Evolutionary conservation across 805 yeast species (phyloP), one percentile per base, ranked within the genome.

Genomic region (Kodamaea restingae): DNA sequence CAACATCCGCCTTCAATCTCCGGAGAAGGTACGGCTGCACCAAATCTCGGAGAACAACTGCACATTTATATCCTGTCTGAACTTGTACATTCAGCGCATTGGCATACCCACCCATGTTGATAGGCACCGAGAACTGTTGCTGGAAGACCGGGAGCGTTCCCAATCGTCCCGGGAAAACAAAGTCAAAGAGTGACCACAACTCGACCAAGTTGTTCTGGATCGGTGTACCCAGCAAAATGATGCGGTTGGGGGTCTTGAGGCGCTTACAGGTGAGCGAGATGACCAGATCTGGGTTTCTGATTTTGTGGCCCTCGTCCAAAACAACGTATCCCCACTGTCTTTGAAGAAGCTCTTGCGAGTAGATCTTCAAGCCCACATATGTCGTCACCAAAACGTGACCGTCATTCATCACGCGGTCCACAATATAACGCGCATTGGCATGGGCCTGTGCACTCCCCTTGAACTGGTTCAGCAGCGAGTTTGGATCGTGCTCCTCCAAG

Each of bases 81-180:
- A 93, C 98, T 56, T 93, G 97, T 3, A 93, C 77, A 56, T 93
- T 93, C 1, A 95, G 80, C 0, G 98, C 98, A 65, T 91, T 93
- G 1, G 98, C 96, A 62, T 93, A 93, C 0, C 98, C 98, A n/a
- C 98, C 98, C 56, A 86, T 73, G 54, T 88, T 91, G 32, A 93
- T 93, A 0, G 98, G 98, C 4, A 81, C 70, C 2, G 95, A 84
- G 58, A 93, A 93, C 57, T 93, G 96, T 38, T 76, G 84, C 60
- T 90, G 95, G 52, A 93, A 93, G 0, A 93, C 91, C 0, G 98
- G 98, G 17, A 93, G 65, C 0, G 98, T 93, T 0, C 98, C 98
- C 15, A 93, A 63, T 45, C 95, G 69, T 0, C 98, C 98, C 0
- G 98, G 98, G 53, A 84, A 90, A 2, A 90, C 84, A 63, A 93